Evolutionary conservation across 1,284 basidiomycete species (phyloP), one percentile per base, ranked within the genome.

Genomic region (Somion occarium): DNA sequence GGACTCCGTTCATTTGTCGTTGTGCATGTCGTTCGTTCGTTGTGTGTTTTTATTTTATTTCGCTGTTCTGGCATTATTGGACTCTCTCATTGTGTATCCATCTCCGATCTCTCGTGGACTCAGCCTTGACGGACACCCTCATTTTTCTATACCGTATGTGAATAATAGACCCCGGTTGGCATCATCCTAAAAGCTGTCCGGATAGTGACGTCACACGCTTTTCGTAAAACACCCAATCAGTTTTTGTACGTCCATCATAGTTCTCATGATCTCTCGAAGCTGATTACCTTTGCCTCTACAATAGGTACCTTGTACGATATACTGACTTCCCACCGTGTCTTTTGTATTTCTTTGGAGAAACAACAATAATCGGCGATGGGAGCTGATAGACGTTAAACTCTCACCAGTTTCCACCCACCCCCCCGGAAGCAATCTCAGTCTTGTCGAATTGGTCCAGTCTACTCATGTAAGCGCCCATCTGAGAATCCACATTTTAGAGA

Each of bases 331-430:
- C n/a, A n/a, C n/a, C n/a, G n/a, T n/a, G n/a, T n/a, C n/a, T n/a
- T n/a, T n/a, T n/a, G n/a, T n/a, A n/a, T n/a, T n/a, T n/a, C n/a
- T n/a, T 20, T 5, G 54, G 54, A 2, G 38, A 45, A 27, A 39
- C 48, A 11, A 55, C 38, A 7, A 55, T 27, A 44, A 52, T 50
- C 22, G 48, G 51, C 4, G n/a, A 44, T 24, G 1, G 50, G 47
- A 1, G 48, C 12, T 11, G 41, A n/a, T n/a, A 52, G 47, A 1
- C 51, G 47, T 24, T 44, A 39, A 12, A 55, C 41, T 19, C 50
- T 42, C 27, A 52, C 54, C 15, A 57, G 48, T 48, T 53, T 57
- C 56, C 56, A 57, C 2, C 56, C 56, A 13, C 47, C 42, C 22
- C 26, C 15, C 23, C 46, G 43, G 25, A 57, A 51, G n/a, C n/a